Conservation (phyloP, 192 early-diverging fungal species). For the Rhizophagus clarus region DNA sequence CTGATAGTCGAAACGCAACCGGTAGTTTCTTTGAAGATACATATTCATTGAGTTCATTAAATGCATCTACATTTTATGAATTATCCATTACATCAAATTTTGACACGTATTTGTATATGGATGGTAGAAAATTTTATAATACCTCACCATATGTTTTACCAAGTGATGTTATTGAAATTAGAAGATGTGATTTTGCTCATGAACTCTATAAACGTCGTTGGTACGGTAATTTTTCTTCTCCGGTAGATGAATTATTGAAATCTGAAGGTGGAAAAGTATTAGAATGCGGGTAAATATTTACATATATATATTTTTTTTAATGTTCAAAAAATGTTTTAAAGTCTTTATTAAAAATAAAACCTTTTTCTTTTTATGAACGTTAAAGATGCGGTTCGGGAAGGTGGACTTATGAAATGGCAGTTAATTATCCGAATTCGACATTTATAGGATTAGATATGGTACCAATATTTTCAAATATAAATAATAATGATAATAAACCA, state of each 20-base stretch:
- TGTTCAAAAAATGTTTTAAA: too few species aligned
- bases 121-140: not conserved
- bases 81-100: not conserved
- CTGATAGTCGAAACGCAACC: too few species aligned
- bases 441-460: slow-evolving; percentile 28
- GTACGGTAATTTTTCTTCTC: not conserved
- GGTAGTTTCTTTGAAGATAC: not conserved
- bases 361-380: too few species aligned
- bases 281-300: not conserved
- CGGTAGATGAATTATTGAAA: not conserved
- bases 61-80: too few species aligned
- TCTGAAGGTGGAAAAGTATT: not conserved
- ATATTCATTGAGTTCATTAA: too few species aligned
- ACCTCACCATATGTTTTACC: not conserved
- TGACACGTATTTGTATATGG: not conserved
- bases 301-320: too few species aligned
- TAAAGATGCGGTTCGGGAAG: not conserved
- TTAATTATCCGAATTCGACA: slow-evolving; percentile 1
- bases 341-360: too few species aligned
- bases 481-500: not conserved
- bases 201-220: not conserved
- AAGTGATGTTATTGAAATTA: not conserved
- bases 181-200: not conserved
- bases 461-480: not conserved
- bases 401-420: not conserved